phyloP scores from a whole-genome alignment of 2,329 filamentous ascomycete genomes.

The Didymella pomorum region DNA sequence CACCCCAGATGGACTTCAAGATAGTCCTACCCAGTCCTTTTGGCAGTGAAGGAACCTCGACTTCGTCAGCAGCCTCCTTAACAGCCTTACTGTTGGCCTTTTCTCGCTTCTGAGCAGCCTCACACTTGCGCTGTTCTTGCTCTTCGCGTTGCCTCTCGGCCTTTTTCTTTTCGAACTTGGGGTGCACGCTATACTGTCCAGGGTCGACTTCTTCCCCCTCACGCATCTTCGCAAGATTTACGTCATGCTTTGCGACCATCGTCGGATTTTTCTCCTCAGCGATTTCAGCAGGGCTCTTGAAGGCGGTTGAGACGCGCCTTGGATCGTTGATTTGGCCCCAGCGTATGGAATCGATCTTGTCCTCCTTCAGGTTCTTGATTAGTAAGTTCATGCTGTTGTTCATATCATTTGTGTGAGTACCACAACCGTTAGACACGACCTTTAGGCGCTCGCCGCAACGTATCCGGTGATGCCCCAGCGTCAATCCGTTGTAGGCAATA shows the following conservation, averaged over 20 bases:
- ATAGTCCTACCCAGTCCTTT: neutral
- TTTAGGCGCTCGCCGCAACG: conserved; percentile 1
- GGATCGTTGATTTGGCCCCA: conserved; percentile 1
- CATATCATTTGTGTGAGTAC: neutral
- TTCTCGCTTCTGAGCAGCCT: neutral
- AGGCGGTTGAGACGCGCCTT: too few species aligned
- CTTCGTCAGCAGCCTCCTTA: neutral
- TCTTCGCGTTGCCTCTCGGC: neutral
- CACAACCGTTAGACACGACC: neutral
- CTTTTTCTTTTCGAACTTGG: neutral
- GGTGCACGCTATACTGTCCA: neutral
- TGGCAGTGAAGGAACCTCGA: neutral
- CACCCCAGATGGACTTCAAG: neutral
- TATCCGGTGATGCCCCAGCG: neutral
- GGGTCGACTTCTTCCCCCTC: neutral
- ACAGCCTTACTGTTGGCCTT: neutral
- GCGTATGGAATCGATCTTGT: neutral
- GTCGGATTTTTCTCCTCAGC: neutral
- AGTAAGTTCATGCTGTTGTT: neutral
- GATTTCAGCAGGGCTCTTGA: neutral
- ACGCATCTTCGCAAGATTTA: neutral
- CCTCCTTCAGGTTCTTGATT: conserved; percentile 1
- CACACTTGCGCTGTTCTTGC: neutral
- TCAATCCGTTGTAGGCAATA: conserved; percentile 5
- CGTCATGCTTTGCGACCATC: neutral